Evolutionary conservation across 108 stramenopile species (phyloP).

Genomic region (Pinguiococcus pyrenoidosus): DNA sequence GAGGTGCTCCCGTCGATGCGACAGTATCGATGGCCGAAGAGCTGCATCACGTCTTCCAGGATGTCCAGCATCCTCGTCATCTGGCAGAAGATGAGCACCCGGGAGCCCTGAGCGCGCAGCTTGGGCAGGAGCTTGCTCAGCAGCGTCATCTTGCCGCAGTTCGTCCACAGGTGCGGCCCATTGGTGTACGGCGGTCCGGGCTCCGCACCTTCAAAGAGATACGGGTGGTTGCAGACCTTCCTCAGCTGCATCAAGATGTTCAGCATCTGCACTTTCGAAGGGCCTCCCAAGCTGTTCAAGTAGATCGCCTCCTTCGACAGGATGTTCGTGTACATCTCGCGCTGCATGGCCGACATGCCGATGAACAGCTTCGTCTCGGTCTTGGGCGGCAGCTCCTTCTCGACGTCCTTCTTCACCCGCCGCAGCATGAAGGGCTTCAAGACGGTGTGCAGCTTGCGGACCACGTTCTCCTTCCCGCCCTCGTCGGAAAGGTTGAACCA

Average conservation of each 20-base stretch:
- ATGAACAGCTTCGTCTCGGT: constrained; percentile 84
- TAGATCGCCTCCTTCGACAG: constrained; percentile 68
- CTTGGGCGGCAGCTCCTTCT: constrained; percentile 80
- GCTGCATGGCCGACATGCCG: constrained; percentile 86
- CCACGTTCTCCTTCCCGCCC: constrained; percentile 71
- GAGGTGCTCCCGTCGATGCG: constrained; percentile 93
- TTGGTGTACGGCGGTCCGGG: constrained; percentile 85
- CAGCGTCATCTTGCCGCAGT: constrained; percentile 73
- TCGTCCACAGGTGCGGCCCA: constrained; percentile 96
- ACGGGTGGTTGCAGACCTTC: constrained; percentile 99
- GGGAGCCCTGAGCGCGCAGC: constrained; percentile 35
- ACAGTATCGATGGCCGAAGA: constrained; percentile 49
- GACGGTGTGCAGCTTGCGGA: constrained; percentile 86
- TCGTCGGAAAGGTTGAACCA: constrained; percentile 68
- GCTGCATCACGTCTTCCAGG: constrained; percentile 25
- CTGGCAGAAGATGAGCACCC: constrained; percentile 50
- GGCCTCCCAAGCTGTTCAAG: constrained; percentile 80
- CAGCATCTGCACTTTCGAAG: constrained; percentile 70
- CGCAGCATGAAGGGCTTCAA: constrained; percentile 94
- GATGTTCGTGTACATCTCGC: constrained; percentile 79
- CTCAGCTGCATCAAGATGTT: constrained; percentile 94
- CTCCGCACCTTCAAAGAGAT: constrained; percentile 96
- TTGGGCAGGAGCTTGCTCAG: constrained; percentile 45
- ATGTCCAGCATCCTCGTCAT: constrained; percentile 51
- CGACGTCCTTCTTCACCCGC: constrained; percentile 93